Conservation (phyloP, 768 basidiomycete species). For the Megacollybia marginata region DNA sequence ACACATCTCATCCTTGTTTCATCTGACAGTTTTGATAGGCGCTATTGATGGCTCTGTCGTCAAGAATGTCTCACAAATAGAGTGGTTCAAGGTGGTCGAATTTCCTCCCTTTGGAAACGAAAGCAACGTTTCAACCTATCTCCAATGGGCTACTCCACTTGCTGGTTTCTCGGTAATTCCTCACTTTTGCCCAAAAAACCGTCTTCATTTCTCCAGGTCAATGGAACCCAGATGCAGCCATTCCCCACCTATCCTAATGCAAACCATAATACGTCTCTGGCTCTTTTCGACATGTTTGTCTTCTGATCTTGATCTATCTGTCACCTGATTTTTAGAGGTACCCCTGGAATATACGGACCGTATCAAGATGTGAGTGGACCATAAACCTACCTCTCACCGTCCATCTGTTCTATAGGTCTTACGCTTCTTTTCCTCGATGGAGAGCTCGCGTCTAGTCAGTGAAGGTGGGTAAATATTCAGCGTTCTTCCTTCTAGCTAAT, state of each 20-base stretch:
- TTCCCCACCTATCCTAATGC: conserved; percentile 57
- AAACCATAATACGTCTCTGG: conserved; percentile 50
- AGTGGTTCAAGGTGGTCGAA: conserved; percentile 70
- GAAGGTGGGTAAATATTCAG: conserved; percentile 26
- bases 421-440: conserved; percentile 52
- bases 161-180: conserved; percentile 39
- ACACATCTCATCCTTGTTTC: conserved; percentile 1
- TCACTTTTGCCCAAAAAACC: background rate
- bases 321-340: conserved; percentile 26
- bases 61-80: conserved; percentile 46
- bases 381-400: background rate
- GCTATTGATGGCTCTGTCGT: conserved; percentile 71
- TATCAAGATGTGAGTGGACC: conserved; percentile 54
- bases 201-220: conserved; percentile 35
- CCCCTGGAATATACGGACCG: conserved; percentile 69
- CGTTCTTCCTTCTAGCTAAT: background rate
- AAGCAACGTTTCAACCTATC: conserved; percentile 58
- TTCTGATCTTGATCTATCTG: background rate
- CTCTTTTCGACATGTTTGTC: conserved; percentile 67
- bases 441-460: conserved; percentile 63
- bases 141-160: conserved; percentile 64
- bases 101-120: conserved; percentile 59
- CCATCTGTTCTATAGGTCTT: conserved; percentile 41
- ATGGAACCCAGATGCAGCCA: conserved; percentile 42
- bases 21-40: conserved; percentile 36